Conservation (phyloP, 345 rosid species). For the Eutrema japonicum region DNA sequence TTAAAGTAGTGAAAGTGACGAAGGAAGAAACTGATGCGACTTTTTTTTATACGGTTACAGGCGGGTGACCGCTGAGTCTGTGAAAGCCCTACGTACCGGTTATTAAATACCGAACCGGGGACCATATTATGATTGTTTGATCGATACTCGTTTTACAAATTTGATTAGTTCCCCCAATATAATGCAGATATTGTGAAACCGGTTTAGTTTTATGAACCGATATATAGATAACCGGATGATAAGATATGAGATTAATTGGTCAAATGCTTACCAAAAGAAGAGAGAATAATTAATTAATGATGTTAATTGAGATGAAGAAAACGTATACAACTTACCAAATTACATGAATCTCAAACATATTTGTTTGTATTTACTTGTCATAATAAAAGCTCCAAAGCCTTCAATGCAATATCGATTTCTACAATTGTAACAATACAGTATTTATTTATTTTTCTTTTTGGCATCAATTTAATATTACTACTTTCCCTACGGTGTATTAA, state of each 20-base stretch:
- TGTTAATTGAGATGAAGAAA: neutral
- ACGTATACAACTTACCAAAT: slow-evolving; percentile 10
- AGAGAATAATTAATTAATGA: slow-evolving; percentile 9
- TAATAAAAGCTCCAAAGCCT: slow-evolving; percentile 16
- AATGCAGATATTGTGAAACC: neutral
- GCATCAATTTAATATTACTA: neutral
- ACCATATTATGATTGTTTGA: slow-evolving; percentile 5
- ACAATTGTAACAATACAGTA: slow-evolving; percentile 1
- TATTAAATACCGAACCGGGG: slow-evolving; percentile 39
- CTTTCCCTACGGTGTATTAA: slow-evolving; percentile 25
- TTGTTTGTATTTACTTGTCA: slow-evolving; percentile 25
- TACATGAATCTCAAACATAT: neutral
- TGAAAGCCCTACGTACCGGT: slow-evolving; percentile 33
- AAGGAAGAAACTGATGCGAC: slow-evolving; percentile 30
- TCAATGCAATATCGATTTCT: slow-evolving; percentile 26
- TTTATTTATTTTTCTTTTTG: neutral
- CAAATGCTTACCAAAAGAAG: slow-evolving; percentile 1
- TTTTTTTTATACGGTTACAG: slow-evolving; percentile 36
- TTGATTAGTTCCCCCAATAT: neutral
- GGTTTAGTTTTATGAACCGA: slow-evolving; percentile 28
- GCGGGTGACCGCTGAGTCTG: slow-evolving; percentile 18
- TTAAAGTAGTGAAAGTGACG: slow-evolving; percentile 41
- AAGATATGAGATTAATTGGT: slow-evolving; percentile 6
- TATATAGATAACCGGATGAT: neutral
- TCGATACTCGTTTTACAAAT: neutral